Conservation (phyloP, 441 rosid genomes). For the Euphorbia schlechtendalii region DNA sequence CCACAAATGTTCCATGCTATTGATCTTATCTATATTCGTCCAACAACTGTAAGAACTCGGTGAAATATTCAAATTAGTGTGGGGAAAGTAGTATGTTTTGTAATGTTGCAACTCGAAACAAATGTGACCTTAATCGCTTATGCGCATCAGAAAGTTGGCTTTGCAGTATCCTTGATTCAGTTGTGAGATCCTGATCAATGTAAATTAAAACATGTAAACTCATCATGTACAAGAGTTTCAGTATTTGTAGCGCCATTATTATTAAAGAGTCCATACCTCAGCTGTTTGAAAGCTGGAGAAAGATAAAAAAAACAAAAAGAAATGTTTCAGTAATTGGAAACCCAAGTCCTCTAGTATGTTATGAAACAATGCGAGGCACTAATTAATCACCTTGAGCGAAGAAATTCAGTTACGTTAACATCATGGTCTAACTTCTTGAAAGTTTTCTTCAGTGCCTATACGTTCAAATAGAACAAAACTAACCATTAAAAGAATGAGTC, state of each 20-base stretch:
- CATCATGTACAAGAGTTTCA: slow-evolving; percentile 6
- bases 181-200: slow-evolving; percentile 43
- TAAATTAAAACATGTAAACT: slow-evolving; percentile 16
- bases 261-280: slow-evolving; percentile 46
- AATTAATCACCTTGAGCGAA: slow-evolving; percentile 49
- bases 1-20: slow-evolving; percentile 43
- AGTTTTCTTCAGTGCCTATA: slow-evolving; percentile 68
- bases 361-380: background rate
- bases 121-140: slow-evolving; percentile 54
- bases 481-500: background rate
- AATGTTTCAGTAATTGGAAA: slow-evolving; percentile 9
- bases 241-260: slow-evolving; percentile 2
- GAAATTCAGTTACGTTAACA: slow-evolving; percentile 63
- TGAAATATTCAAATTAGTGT: background rate
- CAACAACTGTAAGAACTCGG: slow-evolving; percentile 44
- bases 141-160: slow-evolving; percentile 50
- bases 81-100: too few relatives aligned
- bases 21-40: slow-evolving; percentile 47
- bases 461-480: slow-evolving; percentile 36
- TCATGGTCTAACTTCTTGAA: slow-evolving; percentile 76
- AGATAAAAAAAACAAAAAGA: too few relatives aligned
- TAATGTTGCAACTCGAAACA: background rate
- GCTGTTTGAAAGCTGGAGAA: slow-evolving; percentile 57
- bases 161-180: slow-evolving; percentile 46
- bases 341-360: background rate